Percentiles rank a stretch among this genome's conserved stretches.
phyloP scores from a whole-genome alignment of 1,139 yeast genomes.

The Diutina scorzettiae region DNA sequence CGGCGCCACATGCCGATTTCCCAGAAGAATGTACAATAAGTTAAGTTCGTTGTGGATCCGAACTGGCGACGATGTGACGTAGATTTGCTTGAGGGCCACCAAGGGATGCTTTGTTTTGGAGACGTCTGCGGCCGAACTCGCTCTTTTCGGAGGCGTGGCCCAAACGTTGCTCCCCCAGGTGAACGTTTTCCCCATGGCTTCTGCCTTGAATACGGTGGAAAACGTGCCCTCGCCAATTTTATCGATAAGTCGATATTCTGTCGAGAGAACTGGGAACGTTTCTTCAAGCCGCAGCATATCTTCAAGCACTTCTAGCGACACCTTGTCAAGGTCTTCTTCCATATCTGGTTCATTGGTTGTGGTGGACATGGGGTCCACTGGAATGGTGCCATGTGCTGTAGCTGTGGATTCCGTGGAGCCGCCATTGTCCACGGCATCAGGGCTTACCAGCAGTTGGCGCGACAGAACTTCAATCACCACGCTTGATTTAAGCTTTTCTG shows the following conservation, averaged over 20 bases:
- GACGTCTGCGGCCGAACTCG: neutral
- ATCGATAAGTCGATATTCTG: conserved; percentile 56
- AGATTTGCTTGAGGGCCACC: conserved; percentile 88
- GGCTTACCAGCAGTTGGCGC: no score
- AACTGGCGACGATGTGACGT: conserved; percentile 90
- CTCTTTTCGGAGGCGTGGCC: conserved; percentile 29
- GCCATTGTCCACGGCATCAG: no score
- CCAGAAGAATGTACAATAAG: conserved; percentile 53
- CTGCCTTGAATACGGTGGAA: conserved; percentile 83
- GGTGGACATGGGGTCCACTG: no score
- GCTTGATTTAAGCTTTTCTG: no score
- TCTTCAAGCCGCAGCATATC: conserved; percentile 57
- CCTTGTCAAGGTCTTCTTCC: conserved; percentile 18
- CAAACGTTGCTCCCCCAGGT: conserved; percentile 29
- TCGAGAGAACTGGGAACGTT: conserved; percentile 50
- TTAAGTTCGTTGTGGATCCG: conserved; percentile 82
- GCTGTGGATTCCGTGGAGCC: no score
- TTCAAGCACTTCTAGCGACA: conserved; percentile 41
- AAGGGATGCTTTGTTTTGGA: conserved; percentile 28
- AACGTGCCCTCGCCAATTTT: conserved; percentile 95
- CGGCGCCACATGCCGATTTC: conserved; percentile 75
- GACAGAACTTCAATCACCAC: no score
- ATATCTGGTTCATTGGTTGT: no score
- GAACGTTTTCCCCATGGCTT: conserved; percentile 42
- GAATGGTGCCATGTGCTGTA: no score